phyloP scores from a whole-genome alignment of 352 stramenopile species.

The Globisporangium barbulae region DNA sequence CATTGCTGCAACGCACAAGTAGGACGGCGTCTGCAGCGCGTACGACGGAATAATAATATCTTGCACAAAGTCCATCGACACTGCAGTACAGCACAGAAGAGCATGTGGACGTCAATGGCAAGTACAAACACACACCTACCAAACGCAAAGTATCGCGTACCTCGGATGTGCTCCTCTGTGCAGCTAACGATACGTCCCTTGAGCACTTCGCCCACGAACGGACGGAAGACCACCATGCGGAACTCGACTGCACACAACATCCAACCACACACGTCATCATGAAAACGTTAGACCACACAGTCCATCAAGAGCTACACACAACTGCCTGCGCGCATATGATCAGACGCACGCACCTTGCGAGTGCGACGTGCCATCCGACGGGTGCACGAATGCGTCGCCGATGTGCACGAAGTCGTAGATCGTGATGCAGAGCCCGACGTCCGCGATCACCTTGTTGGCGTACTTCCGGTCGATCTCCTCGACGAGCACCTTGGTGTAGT shows the following conservation, averaged over 20 bases:
- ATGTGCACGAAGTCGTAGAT: slow-evolving; percentile 90
- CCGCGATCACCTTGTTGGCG: slow-evolving; percentile 87
- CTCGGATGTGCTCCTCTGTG: slow-evolving; percentile 86
- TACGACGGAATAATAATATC: slow-evolving; percentile 89
- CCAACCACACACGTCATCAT: not conserved
- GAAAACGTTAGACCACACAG: not conserved
- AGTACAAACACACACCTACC: not conserved
- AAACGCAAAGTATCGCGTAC: slow-evolving; percentile 11
- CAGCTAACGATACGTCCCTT: slow-evolving; percentile 88
- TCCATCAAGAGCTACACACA: not conserved
- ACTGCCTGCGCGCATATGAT: not conserved
- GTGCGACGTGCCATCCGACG: slow-evolving; percentile 82
- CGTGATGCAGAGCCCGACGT: slow-evolving; percentile 85
- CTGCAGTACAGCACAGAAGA: slow-evolving; percentile 16
- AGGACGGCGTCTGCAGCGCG: slow-evolving; percentile 83
- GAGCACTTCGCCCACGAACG: slow-evolving; percentile 86
- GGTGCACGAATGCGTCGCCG: slow-evolving; percentile 81
- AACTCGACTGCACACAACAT: slow-evolving; percentile 61
- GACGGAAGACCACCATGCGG: slow-evolving; percentile 87
- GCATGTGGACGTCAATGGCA: not conserved
- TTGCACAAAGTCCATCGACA: slow-evolving; percentile 90
- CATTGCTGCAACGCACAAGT: slow-evolving; percentile 50
- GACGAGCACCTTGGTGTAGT: slow-evolving; percentile 83
- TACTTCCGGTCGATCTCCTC: slow-evolving; percentile 91
- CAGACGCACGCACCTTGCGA: slow-evolving; percentile 49